These are phyloP conservation scores for Yarrowia sp. DNA, from an alignment of 805 yeast genomes.

Conservation along the genomic window DNA sequence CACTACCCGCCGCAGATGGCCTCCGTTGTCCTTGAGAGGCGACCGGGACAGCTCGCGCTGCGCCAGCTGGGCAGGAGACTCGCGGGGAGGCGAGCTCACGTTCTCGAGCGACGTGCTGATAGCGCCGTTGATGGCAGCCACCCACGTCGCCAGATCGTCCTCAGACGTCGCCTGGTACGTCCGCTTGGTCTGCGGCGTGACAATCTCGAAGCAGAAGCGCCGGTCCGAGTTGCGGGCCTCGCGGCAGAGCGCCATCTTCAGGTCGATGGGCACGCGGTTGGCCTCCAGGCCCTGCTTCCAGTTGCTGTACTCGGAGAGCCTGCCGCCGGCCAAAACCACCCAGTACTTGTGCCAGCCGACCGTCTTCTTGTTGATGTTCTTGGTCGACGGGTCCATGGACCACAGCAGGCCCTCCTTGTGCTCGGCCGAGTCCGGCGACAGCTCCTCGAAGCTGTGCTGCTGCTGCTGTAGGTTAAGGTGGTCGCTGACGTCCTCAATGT, in stretches of 20 bases:
- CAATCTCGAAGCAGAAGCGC: constrained; percentile 67
- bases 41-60: constrained; percentile 15
- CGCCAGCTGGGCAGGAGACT: constrained; percentile 1
- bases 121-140: constrained; percentile 59
- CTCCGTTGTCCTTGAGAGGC: neutral
- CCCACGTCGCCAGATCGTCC: constrained; percentile 68
- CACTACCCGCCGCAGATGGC: constrained; percentile 1
- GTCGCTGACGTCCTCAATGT: neutral
- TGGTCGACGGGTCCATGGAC: constrained; percentile 43
- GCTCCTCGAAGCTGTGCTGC: neutral
- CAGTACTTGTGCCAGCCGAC: constrained; percentile 81
- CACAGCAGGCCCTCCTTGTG: constrained; percentile 46
- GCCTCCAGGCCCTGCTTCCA: constrained; percentile 70
- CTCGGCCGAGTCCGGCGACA: constrained; percentile 13
- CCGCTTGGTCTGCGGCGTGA: constrained; percentile 68
- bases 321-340: constrained; percentile 72
- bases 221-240: constrained; percentile 43
- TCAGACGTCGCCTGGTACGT: constrained; percentile 72
- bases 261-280: constrained; percentile 64
- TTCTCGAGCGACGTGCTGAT: constrained; percentile 45
- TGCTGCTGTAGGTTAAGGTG: neutral
- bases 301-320: constrained; percentile 67
- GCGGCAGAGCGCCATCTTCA: constrained; percentile 65
- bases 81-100: constrained; percentile 8
- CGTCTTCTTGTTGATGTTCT: constrained; percentile 38